Conservation (phyloP, 345 rosid genomes). For the Gossypium bickii region DNA sequence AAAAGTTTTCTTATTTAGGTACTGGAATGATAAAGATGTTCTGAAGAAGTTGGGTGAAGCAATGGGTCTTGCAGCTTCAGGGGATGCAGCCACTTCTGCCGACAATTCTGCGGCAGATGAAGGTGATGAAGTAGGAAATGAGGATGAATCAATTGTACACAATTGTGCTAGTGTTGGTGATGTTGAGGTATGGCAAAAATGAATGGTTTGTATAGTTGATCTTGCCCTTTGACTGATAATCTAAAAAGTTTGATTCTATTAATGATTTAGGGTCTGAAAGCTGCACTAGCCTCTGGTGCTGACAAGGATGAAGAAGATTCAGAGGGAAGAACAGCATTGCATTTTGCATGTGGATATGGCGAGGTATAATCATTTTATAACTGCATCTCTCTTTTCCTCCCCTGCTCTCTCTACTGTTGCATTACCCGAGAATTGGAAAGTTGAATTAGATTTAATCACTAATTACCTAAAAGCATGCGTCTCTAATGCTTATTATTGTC, state of each 20-base stretch:
- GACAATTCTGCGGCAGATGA: slow-evolving; percentile 50
- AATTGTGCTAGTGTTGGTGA: slow-evolving; percentile 90
- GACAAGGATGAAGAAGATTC: slow-evolving; percentile 96
- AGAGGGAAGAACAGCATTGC: slow-evolving; percentile 97
- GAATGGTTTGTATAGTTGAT: neutral
- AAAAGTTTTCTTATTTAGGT: slow-evolving; percentile 41
- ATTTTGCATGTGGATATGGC: slow-evolving; percentile 98
- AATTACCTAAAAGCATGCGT: neutral
- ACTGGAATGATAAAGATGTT: slow-evolving; percentile 92
- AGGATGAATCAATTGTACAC: slow-evolving; percentile 90
- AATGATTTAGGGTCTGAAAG: slow-evolving; percentile 65
- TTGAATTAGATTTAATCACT: neutral
- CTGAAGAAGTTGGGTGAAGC: slow-evolving; percentile 94
- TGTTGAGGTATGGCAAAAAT: slow-evolving; percentile 57
- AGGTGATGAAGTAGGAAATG: slow-evolving; percentile 67
- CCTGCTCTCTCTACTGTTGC: neutral
- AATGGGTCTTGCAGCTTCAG: slow-evolving; percentile 78
- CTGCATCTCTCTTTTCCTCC: neutral
- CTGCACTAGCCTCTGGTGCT: slow-evolving; percentile 76
- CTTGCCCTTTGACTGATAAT: neutral
- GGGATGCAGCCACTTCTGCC: slow-evolving; percentile 60
- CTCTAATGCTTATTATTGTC: neutral
- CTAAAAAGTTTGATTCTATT: slow-evolving; percentile 4
- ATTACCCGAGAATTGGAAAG: neutral
- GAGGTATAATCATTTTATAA: slow-evolving; percentile 53